Evolutionary conservation across 148 eudicot species (phyloP).

Genomic region (Hydrangea macrophylla): DNA sequence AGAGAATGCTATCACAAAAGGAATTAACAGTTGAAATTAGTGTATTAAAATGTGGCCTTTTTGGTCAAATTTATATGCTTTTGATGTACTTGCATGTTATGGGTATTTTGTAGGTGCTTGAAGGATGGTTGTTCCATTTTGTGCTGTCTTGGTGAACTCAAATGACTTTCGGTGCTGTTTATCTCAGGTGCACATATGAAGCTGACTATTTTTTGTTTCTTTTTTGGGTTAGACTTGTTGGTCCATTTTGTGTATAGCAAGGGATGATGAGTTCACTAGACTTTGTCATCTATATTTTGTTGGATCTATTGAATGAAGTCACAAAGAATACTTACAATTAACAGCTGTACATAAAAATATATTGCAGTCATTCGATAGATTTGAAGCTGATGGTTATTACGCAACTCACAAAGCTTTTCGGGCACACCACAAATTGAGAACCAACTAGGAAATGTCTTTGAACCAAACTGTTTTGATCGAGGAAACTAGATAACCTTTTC

Average conservation of each 20-base stretch:
- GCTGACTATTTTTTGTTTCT: background rate
- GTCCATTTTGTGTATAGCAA: too few species aligned
- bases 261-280: background rate
- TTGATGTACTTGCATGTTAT: too few species aligned
- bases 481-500: too few species aligned
- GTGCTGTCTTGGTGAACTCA: background rate
- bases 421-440: background rate
- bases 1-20: background rate
- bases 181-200: background rate
- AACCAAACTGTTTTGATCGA: too few species aligned
- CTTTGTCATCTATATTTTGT: background rate
- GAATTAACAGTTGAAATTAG: background rate
- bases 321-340: too few species aligned
- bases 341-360: too few species aligned
- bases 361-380: background rate
- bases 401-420: background rate
- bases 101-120: background rate
- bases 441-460: too few species aligned
- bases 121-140: background rate
- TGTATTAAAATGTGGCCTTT: background rate
- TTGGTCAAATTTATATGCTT: too few species aligned
- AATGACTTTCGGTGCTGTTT: background rate
- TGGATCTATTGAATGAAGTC: background rate
- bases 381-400: background rate
- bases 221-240: too few species aligned